phyloP scores from a whole-genome alignment of 179 eudicot species.

The Silene vulgaris region DNA sequence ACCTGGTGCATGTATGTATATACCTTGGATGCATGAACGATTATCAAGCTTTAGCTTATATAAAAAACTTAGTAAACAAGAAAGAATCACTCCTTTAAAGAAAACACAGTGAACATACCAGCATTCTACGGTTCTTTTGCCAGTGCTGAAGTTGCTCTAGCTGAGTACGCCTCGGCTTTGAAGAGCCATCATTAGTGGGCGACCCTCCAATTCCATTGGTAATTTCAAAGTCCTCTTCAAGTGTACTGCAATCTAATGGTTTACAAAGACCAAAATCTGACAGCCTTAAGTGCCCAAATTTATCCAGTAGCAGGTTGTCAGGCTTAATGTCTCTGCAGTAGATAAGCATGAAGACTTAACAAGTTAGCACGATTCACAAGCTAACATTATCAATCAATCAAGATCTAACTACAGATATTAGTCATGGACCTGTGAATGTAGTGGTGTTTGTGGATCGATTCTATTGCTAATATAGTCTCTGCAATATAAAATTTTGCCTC shows the following conservation, averaged over 20 bases:
- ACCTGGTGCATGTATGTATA: not conserved
- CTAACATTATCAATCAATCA: conserved; percentile 1
- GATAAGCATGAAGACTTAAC: conserved; percentile 1
- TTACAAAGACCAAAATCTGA: conserved; percentile 95
- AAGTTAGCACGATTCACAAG: not conserved
- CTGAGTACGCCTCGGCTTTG: conserved; percentile 81
- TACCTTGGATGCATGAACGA: not conserved
- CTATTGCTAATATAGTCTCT: conserved; percentile 89
- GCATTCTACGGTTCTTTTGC: conserved; percentile 93
- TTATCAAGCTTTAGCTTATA: not conserved
- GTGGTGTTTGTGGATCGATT: conserved; percentile 84
- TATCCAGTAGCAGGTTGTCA: conserved; percentile 90
- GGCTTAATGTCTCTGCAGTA: conserved; percentile 85
- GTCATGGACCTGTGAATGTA: conserved; percentile 71
- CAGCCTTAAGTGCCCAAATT: conserved; percentile 70
- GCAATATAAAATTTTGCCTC: conserved; percentile 86
- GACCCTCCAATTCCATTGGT: conserved; percentile 40
- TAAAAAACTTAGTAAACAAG: not conserved
- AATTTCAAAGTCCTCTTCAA: conserved; percentile 61
- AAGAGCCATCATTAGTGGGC: conserved; percentile 44
- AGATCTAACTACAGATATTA: conserved; percentile 12
- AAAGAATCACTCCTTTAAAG: conserved; percentile 9
- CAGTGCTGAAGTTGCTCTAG: conserved; percentile 90
- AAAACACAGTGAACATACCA: conserved; percentile 43
- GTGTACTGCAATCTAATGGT: conserved; percentile 84